Conservation (phyloP, 2,329 filamentous ascomycete genomes). For the Paracamarosporium sp. region DNA sequence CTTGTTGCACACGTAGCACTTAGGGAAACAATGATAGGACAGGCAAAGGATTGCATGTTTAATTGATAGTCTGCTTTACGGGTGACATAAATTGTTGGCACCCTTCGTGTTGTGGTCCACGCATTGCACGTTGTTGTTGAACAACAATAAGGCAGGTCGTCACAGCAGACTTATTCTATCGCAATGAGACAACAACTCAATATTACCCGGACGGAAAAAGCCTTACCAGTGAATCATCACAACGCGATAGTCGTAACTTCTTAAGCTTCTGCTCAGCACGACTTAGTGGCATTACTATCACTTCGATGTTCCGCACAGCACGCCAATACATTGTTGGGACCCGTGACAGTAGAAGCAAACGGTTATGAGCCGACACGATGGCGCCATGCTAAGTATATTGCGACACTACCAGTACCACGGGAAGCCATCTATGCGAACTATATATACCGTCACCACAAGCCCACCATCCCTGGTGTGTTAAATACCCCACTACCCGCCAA, state of each 20-base stretch:
- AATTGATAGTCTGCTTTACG: not conserved
- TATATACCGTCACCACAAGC: not conserved
- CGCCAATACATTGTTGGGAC: not conserved
- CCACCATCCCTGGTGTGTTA: not conserved
- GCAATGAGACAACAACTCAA: no score
- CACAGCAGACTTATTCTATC: no score
- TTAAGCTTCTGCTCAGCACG: not conserved
- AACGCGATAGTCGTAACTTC: not conserved
- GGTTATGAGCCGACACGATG: not conserved
- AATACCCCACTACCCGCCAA: not conserved
- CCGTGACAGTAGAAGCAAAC: not conserved
- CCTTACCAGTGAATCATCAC: no score
- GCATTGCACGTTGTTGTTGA: no score
- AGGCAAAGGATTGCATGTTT: not conserved
- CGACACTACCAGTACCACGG: no score
- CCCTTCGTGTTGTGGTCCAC: no score
- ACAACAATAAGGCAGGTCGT: no score
- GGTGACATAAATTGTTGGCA: no score
- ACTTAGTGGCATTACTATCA: not conserved
- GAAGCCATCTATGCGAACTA: no score
- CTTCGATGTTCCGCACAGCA: not conserved
- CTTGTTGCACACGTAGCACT: not conserved
- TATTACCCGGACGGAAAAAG: no score
- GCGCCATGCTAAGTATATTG: not conserved
- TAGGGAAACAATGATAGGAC: not conserved